Conservation (phyloP, 768 basidiomycete species). For the Terana coerulea region DNA sequence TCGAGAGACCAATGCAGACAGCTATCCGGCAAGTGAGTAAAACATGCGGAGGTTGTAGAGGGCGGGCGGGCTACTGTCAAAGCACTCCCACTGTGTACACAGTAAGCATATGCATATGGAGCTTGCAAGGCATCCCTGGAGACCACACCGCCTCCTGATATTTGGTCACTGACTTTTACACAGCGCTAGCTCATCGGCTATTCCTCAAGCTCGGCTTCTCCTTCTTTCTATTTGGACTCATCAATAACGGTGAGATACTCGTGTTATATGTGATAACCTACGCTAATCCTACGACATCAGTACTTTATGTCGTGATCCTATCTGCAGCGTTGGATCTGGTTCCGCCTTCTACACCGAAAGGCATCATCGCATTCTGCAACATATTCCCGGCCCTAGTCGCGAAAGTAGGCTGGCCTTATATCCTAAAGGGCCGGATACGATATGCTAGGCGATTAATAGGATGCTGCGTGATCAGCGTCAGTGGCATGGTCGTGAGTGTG, state of each 20-base stretch:
- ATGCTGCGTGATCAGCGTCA: slow-evolving; percentile 70
- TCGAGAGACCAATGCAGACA: background rate
- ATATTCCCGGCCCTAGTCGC: slow-evolving; percentile 84
- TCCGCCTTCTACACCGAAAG: slow-evolving; percentile 87
- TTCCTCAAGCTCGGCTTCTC: slow-evolving; percentile 46
- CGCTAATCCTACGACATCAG: slow-evolving; percentile 34
- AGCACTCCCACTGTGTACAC: too few relatives aligned
- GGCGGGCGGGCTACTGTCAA: too few relatives aligned
- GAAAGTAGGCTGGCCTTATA: slow-evolving; percentile 90
- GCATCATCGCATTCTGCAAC: slow-evolving; percentile 93
- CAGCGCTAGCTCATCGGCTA: slow-evolving; percentile 14
- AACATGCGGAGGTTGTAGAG: too few relatives aligned
- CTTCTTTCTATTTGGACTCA: slow-evolving; percentile 89
- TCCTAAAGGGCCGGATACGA: slow-evolving; percentile 81
- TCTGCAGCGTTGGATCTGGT: slow-evolving; percentile 95
- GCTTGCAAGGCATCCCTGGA: too few relatives aligned
- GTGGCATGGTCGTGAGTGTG: slow-evolving; percentile 81
- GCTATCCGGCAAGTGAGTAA: background rate
- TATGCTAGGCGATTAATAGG: slow-evolving; percentile 72
- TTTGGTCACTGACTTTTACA: background rate
- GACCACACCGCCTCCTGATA: background rate
- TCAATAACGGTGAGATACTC: slow-evolving; percentile 72
- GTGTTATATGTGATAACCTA: background rate
- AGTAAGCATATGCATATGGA: slow-evolving; percentile 1
- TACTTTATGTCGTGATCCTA: slow-evolving; percentile 94